Evolutionary conservation across 768 basidiomycete genomes (phyloP), one percentile per base, ranked within the genome.

Genomic region (Suillus paluster): DNA sequence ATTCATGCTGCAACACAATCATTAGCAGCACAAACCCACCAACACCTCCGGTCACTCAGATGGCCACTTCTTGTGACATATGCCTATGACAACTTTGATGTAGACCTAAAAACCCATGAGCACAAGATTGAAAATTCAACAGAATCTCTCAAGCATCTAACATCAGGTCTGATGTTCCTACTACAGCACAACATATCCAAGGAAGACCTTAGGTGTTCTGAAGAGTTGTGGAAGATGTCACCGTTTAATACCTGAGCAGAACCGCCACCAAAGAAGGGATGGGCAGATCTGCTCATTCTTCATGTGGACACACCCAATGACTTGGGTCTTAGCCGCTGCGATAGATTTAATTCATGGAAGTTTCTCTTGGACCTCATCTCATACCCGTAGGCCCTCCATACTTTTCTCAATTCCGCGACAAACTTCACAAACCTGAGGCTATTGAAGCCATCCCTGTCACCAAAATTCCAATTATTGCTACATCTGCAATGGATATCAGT

Each of bases 1-100:
- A 70, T 75, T 30, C 46, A 68, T 53, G 17, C 33, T 0, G 58
- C 64, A 1, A 60, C 69, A 14, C 21, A 21, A 15, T 61, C 52
- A 5, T 60, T 74, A 12, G 68, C 69, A 1, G 61, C 41, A 0
- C 63, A 75, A 46, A 63, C 75, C 1, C 41, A 46, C 10, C 14
- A 45, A 1, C 30, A 30, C 30, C 30, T 30, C 30, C 30, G 30
- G 30, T 30, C 30, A 30, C 30, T 30, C 30, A 6, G 30, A 30
- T 30, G 30, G 30, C 6, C 30, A 30, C 30, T 30, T 30, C 30
- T n/a, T n/a, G 30, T 68, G 0, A 54, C 61, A 5, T 77, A 71
- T 68, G 78, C 77, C 6, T 82, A 78, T 36, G 77, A 83, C 63
- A 83, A 83, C 59, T 72, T 82, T 36, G 79, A 83, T 59, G 69